A percentile compares a stretch with the other conserved stretches of the same genome.
Evolutionary conservation across 768 basidiomycete genomes (phyloP).

Genomic region (Coprinopsis marcescibilis): DNA sequence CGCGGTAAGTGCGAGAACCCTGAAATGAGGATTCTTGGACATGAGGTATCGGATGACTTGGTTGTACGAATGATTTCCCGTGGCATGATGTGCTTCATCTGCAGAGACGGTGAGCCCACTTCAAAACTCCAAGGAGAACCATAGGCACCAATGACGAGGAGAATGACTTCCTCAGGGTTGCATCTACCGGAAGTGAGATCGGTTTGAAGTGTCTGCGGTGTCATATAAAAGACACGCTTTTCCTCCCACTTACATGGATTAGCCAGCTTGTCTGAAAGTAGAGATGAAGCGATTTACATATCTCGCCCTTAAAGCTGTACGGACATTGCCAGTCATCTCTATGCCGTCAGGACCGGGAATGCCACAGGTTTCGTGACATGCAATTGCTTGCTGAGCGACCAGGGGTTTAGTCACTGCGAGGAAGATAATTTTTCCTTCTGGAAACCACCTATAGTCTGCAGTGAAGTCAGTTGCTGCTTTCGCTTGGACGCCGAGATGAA

Average conservation of each 20-base stretch:
- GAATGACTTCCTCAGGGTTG: constrained; percentile 74
- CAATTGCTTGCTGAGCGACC: constrained; percentile 90
- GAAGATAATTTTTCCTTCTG: constrained; percentile 87
- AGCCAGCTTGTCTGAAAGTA: neutral
- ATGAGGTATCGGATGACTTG: constrained; percentile 85
- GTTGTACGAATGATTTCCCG: constrained; percentile 90
- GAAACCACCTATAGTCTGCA: constrained; percentile 88
- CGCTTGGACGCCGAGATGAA: constrained; percentile 1
- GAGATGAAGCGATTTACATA: constrained; percentile 40
- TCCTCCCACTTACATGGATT: constrained; percentile 57
- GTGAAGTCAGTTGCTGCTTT: constrained; percentile 7
- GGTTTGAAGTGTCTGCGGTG: constrained; percentile 90
- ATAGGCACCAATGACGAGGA: constrained; percentile 76
- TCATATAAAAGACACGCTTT: constrained; percentile 91
- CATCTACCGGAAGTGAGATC: constrained; percentile 71
- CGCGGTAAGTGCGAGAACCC: constrained; percentile 89
- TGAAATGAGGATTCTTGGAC: constrained; percentile 91
- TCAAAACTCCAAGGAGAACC: neutral
- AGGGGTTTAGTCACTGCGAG: constrained; percentile 95
- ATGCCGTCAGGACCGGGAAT: constrained; percentile 83
- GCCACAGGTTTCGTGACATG: constrained; percentile 89
- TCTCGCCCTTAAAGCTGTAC: constrained; percentile 45
- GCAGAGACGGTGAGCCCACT: constrained; percentile 4
- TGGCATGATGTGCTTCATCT: constrained; percentile 96
- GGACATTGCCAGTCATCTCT: constrained; percentile 79